These are phyloP conservation scores for Pythium guiyangense DNA, from an alignment of 352 stramenopile genomes.

Conservation along the genomic window DNA sequence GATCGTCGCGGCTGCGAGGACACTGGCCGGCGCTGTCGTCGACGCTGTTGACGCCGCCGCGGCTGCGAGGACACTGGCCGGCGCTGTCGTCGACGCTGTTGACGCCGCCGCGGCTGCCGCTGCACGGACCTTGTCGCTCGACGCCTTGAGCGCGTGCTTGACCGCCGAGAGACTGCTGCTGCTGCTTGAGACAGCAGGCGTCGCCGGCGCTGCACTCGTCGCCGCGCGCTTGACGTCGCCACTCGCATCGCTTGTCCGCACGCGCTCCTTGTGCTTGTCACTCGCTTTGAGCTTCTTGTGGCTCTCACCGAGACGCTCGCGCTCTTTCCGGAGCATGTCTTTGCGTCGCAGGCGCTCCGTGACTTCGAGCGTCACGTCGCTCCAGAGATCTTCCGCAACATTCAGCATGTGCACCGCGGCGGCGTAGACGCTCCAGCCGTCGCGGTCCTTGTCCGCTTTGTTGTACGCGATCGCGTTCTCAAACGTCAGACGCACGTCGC, in stretches of 20 bases:
- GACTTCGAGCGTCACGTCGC: constrained; percentile 76
- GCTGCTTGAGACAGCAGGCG: background rate
- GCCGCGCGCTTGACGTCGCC: background rate
- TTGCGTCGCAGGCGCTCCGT: constrained; percentile 64
- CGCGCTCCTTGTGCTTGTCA: constrained; percentile 21
- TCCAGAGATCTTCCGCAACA: constrained; percentile 71
- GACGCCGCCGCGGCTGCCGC: too few species aligned
- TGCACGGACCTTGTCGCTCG: constrained; percentile 7
- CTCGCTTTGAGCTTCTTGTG: constrained; percentile 37
- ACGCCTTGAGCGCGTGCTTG: constrained; percentile 1
- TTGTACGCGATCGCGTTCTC: constrained; percentile 85
- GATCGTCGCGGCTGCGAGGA: constrained; percentile 9
- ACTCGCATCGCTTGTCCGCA: background rate
- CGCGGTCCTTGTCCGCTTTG: constrained; percentile 68
- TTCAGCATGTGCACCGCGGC: constrained; percentile 71
- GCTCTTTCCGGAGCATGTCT: constrained; percentile 69
- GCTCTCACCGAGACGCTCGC: constrained; percentile 37
- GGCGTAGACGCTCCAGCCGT: constrained; percentile 78
- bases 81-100: too few species aligned
- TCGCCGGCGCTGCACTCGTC: constrained; percentile 18
- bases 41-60: background rate
- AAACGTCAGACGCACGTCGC: constrained; percentile 74
- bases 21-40: background rate
- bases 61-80: too few species aligned
- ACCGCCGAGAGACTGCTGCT: background rate